Conservation (phyloP, 208 protist species). For the Acanthamoeba healyi region DNA sequence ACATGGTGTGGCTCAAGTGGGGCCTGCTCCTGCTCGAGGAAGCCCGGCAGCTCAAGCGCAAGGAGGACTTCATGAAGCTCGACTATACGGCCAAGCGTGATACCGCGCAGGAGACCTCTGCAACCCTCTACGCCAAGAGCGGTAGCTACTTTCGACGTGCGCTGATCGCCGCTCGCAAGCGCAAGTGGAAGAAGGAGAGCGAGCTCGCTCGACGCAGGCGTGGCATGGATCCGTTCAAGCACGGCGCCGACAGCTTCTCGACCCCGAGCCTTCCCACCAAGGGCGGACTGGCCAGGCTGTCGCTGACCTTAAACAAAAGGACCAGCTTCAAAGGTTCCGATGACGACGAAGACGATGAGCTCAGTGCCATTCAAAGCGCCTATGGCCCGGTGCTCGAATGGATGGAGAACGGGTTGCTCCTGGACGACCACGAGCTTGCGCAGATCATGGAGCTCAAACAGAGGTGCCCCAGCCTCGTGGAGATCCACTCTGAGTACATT, state of each 20-base stretch:
- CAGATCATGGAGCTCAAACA: slow-evolving; percentile 64
- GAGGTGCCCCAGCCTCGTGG: neutral
- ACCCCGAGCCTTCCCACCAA: neutral
- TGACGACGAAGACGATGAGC: neutral
- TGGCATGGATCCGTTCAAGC: neutral
- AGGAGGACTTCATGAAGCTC: slow-evolving; percentile 69
- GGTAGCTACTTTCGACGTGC: slow-evolving; percentile 41
- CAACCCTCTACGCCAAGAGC: slow-evolving; percentile 57
- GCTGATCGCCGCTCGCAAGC: slow-evolving; percentile 4
- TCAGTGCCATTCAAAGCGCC: slow-evolving; percentile 1
- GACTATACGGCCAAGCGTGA: slow-evolving; percentile 27
- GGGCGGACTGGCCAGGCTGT: neutral
- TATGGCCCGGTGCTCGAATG: slow-evolving; percentile 40
- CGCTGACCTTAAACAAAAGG: neutral
- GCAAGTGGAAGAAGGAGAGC: slow-evolving; percentile 63
- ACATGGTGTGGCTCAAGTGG: slow-evolving; percentile 55
- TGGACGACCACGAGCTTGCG: slow-evolving; percentile 51
- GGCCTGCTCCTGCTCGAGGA: slow-evolving; percentile 53
- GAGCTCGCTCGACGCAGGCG: neutral
- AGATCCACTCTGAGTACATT: slow-evolving; percentile 26
- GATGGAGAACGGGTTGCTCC: slow-evolving; percentile 53
- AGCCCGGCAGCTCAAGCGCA: slow-evolving; percentile 43
- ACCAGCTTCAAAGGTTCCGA: neutral
- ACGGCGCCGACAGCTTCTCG: neutral
- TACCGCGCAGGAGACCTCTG: neutral